Evolutionary conservation across 2,329 filamentous ascomycete species (phyloP).

Genomic region (Metarhizium guizhouense): DNA sequence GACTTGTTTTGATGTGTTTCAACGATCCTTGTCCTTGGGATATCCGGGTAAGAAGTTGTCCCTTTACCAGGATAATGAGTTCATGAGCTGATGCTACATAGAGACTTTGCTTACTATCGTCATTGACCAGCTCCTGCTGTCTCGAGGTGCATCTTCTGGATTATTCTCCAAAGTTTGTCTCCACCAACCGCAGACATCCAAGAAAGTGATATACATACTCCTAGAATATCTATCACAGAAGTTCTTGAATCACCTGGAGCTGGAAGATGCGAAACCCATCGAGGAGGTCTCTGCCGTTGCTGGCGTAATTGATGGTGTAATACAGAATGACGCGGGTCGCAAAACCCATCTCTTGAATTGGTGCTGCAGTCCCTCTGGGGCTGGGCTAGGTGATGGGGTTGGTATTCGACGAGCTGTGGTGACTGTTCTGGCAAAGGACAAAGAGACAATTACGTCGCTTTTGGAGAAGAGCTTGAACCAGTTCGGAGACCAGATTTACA

Average conservation of each 20-base stretch:
- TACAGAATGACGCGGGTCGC: constrained; percentile 37
- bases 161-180: constrained; percentile 23
- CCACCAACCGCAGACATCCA: constrained; percentile 15
- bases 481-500: constrained; percentile 81
- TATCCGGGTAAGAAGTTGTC: constrained; percentile 49
- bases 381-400: constrained; percentile 54
- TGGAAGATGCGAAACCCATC: constrained; percentile 21
- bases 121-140: constrained; percentile 29
- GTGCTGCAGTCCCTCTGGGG: constrained; percentile 55
- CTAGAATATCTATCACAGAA: constrained; percentile 34
- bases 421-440: constrained; percentile 44
- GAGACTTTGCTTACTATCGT: constrained; percentile 30
- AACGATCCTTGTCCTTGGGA: constrained; percentile 59
- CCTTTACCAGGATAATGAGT: background rate
- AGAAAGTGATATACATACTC: constrained; percentile 18
- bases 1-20: constrained; percentile 37
- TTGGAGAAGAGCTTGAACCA: constrained; percentile 61
- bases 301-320: constrained; percentile 41
- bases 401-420: constrained; percentile 59
- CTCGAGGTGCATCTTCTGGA: constrained; percentile 10
- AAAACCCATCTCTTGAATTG: constrained; percentile 51
- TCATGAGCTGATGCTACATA: constrained; percentile 16
- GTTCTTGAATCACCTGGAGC: constrained; percentile 28
- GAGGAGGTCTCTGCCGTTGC: constrained; percentile 47
- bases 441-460: constrained; percentile 41